A percentile compares a stretch with the other conserved stretches of the same genome.
Evolutionary conservation across 2,329 filamentous ascomycete genomes (phyloP).

Genomic region (Ceratocystis papillata): DNA sequence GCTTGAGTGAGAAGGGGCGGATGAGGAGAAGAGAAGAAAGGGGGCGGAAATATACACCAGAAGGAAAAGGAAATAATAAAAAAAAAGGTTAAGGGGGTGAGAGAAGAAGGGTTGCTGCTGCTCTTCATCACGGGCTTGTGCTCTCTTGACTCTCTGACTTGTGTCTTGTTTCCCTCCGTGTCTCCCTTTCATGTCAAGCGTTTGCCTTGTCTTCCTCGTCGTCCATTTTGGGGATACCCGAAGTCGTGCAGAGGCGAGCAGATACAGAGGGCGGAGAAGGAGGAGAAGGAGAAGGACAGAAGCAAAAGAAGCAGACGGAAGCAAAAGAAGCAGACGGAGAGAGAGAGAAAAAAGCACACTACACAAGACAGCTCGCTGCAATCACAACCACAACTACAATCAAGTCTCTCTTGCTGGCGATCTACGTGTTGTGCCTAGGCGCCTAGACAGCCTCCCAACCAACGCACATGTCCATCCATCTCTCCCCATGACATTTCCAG

Average conservation of each 20-base stretch:
- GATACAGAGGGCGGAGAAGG: no score
- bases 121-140: background rate
- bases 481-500: background rate
- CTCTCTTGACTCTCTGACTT: background rate
- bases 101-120: background rate
- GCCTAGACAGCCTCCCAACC: no score
- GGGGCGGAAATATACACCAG: conserved; percentile 6
- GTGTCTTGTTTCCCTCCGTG: background rate
- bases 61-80: background rate
- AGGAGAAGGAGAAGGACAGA: no score
- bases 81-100: no score
- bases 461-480: no score
- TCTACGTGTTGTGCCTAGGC: no score
- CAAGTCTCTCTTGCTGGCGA: no score
- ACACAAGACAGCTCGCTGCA: background rate
- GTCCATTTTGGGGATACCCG: background rate
- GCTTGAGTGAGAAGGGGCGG: background rate
- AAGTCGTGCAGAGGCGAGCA: background rate
- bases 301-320: background rate
- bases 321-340: background rate
- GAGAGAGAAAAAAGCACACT: background rate
- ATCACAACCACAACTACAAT: no score
- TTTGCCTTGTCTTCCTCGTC: background rate
- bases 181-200: background rate
- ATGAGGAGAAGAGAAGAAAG: background rate